phyloP scores from a whole-genome alignment of 1,139 yeast genomes.

The Kurtzmaniella quercitrusa region DNA sequence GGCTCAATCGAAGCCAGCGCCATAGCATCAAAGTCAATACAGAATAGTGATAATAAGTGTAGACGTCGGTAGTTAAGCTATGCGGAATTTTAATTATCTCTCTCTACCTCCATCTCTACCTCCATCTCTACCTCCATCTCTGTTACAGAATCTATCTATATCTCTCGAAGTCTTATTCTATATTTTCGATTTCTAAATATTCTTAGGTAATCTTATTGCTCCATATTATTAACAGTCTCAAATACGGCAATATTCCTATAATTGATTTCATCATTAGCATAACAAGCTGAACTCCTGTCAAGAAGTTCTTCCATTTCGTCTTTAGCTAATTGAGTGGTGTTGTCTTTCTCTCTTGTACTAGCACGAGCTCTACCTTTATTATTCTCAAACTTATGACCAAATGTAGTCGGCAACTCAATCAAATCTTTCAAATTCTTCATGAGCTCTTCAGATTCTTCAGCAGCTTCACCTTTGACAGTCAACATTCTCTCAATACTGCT shows the following conservation, averaged over 20 bases:
- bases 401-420: conserved; percentile 25
- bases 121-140: not conserved
- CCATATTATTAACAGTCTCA: conserved; percentile 46
- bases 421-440: conserved; percentile 21
- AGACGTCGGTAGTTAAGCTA: not conserved
- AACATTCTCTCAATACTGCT: conserved; percentile 15
- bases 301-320: conserved; percentile 49
- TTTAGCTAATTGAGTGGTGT: conserved; percentile 8
- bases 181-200: not conserved
- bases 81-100: too few relatives aligned
- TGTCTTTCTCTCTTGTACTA: conserved; percentile 8
- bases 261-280: conserved; percentile 20
- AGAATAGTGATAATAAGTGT: not conserved
- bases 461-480: conserved; percentile 22
- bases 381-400: conserved; percentile 12
- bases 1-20: conserved; percentile 13
- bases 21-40: not conserved
- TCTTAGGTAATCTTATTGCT: conserved; percentile 12
- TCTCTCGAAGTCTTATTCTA: not conserved
- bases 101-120: not conserved
- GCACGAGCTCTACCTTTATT: conserved; percentile 7
- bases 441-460: conserved; percentile 10
- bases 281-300: conserved; percentile 50
- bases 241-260: conserved; percentile 46
- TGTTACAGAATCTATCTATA: too few relatives aligned